Evolutionary conservation across 345 rosid genomes (phyloP).

Genomic region (Schrenkiella parvula): DNA sequence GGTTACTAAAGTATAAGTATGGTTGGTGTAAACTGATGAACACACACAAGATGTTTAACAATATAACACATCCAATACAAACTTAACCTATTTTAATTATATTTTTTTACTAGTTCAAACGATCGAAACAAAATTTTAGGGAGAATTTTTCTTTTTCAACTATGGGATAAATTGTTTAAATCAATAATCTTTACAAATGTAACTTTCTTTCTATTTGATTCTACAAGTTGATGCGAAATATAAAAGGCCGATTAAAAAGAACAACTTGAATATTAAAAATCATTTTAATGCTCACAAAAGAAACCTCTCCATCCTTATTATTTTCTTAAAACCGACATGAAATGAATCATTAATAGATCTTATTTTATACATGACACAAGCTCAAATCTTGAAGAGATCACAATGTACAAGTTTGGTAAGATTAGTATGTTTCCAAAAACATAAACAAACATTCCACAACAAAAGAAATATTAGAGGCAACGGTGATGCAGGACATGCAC

Average conservation of each 20-base stretch:
- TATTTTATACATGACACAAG: not conserved
- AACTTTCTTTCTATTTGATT: not conserved
- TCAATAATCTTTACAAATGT: not conserved
- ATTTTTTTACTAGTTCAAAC: not conserved
- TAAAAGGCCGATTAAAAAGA: not conserved
- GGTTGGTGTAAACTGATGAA: constrained; percentile 6
- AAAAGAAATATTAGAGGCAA: not conserved
- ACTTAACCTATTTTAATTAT: not conserved
- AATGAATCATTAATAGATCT: constrained; percentile 6
- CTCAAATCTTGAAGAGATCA: not conserved
- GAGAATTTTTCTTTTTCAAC: no score
- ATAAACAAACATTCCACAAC: not conserved
- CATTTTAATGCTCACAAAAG: not conserved
- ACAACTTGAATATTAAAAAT: not conserved
- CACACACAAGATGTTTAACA: not conserved
- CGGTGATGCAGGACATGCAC: not conserved
- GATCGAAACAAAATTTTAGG: not conserved
- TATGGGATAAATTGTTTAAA: not conserved
- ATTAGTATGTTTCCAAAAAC: not conserved
- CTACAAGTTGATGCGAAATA: not conserved
- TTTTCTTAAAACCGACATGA: constrained; percentile 12
- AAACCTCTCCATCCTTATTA: not conserved
- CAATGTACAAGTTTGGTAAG: not conserved
- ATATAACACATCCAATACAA: not conserved
- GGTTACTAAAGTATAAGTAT: not conserved